phyloP scores from a whole-genome alignment of 306 rosid species.

The Prunus persica region DNA sequence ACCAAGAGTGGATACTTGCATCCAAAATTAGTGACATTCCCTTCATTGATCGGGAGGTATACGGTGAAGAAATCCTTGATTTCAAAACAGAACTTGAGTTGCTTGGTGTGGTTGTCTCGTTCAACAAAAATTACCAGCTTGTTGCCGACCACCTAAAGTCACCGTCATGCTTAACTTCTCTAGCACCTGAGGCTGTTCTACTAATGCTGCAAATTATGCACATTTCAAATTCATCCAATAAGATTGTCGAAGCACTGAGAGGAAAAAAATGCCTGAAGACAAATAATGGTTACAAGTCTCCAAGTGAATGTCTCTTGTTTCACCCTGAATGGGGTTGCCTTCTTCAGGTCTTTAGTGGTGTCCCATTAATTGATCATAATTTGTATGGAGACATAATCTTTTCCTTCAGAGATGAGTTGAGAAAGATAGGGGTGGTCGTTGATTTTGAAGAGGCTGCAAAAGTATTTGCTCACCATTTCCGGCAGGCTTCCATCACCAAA shows the following conservation, averaged over 20 bases:
- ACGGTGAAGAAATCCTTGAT: constrained; percentile 39
- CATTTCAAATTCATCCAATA: neutral
- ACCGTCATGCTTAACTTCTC: constrained; percentile 22
- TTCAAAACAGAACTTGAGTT: constrained; percentile 49
- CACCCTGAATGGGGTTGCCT: constrained; percentile 62
- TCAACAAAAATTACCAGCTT: constrained; percentile 25
- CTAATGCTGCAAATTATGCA: constrained; percentile 38
- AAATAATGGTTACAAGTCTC: constrained; percentile 38
- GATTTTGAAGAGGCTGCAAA: constrained; percentile 47
- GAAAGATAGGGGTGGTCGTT: constrained; percentile 44
- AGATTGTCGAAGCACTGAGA: constrained; percentile 25
- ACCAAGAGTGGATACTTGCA: constrained; percentile 47
- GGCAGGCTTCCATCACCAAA: constrained; percentile 27
- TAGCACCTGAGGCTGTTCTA: constrained; percentile 42
- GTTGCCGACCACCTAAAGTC: constrained; percentile 43
- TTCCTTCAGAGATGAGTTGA: constrained; percentile 33
- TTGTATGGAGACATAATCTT: constrained; percentile 41
- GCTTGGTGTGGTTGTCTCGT: constrained; percentile 54
- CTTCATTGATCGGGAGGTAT: constrained; percentile 48
- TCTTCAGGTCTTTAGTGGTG: constrained; percentile 44
- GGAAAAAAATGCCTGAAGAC: constrained; percentile 45
- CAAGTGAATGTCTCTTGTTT: constrained; percentile 45
- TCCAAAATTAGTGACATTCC: constrained; percentile 55
- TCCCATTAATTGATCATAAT: constrained; percentile 44
- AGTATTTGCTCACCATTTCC: constrained; percentile 33